Evolutionary conservation across 2,329 filamentous ascomycete genomes (phyloP).

Genomic region (Drechslerella dactyloides): DNA sequence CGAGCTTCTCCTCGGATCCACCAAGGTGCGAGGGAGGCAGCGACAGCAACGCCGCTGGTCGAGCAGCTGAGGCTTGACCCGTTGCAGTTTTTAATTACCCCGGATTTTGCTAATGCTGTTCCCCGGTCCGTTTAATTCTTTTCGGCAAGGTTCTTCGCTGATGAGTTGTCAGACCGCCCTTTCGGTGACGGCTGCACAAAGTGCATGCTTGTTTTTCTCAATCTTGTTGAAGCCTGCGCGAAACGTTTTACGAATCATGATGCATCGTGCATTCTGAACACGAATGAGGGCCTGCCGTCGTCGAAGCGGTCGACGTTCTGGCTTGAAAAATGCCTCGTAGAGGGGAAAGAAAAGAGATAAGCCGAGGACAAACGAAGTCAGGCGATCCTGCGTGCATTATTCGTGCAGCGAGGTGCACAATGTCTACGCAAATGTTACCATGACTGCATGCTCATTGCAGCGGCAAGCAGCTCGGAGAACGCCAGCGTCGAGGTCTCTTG

Average conservation of each 20-base stretch:
- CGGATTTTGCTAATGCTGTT: constrained; percentile 50
- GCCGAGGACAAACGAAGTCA: constrained; percentile 47
- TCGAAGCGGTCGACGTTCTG: constrained; percentile 36
- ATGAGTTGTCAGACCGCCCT: constrained; percentile 47
- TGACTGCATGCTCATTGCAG: constrained; percentile 43
- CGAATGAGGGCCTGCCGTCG: constrained; percentile 39
- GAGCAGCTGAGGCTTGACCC: constrained; percentile 46
- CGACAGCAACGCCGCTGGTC: constrained; percentile 21
- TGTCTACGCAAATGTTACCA: constrained; percentile 48
- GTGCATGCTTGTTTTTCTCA: constrained; percentile 10
- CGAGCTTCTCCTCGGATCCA: constrained; percentile 50
- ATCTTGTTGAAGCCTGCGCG: constrained; percentile 37
- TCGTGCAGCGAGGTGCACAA: constrained; percentile 49
- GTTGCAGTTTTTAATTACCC: constrained; percentile 50
- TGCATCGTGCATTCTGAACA: constrained; percentile 50
- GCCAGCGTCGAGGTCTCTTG: constrained; percentile 37
- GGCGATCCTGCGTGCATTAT: constrained; percentile 51
- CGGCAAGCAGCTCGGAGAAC: constrained; percentile 40
- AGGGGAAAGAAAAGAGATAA: constrained; percentile 1
- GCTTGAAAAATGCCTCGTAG: constrained; percentile 42
- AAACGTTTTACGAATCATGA: constrained; percentile 51
- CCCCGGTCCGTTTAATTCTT: constrained; percentile 28
- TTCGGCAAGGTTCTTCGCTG: constrained; percentile 48
- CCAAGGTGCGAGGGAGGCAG: constrained; percentile 16
- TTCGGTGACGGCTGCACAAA: neutral